Evolutionary conservation across 1,284 basidiomycete genomes (phyloP), one percentile per base, ranked within the genome.

Genomic region (Rhodotorula sp.): DNA sequence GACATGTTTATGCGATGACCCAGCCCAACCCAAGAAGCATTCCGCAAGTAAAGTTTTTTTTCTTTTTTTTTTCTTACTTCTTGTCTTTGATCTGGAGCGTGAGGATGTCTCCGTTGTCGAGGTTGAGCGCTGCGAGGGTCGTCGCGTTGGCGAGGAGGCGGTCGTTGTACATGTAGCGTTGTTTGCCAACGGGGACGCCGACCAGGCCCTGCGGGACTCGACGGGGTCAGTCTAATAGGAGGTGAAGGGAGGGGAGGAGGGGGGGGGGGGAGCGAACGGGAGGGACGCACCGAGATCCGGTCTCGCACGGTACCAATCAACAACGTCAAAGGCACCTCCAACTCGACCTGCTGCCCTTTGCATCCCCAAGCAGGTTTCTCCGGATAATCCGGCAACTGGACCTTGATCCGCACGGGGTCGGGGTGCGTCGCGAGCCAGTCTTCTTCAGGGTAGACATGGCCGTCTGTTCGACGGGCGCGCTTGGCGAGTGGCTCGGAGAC

Each of bases 391-490:
- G 94, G 92, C 67, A 97, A 83, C 79, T 94, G 91, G 9, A 96
- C 84, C 51, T 85, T 84, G 39, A 97, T 83, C 19, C 89, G 88
- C 76, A 96, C 91, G 15, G 93, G 89, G 75, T 93, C 88, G 47
- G 92, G 91, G 80, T 96, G 92, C 84, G 91, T 86, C 59, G 84
- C 84, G 76, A 92, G 86, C 93, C 93, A 96, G 79, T 94, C 90
- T 66, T 79, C 77, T 77, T 92, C 92, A 8, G 90, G 85, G 79
- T 91, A 93, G 68, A 89, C 81, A 69, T 88, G 86, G 2, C 90
- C 90, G 49, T 88, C 89, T 4, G 89, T 89, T 55, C 91, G 81
- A 79, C 91, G 92, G 44, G 88, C 88, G 62, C 91, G 84, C 81
- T 94, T 96, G 61, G 92, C 87, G 20, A 88, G 87, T 11, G 89